Conservation (phyloP, 176 grass and related monocot genomes). For the Carex littledalei region DNA sequence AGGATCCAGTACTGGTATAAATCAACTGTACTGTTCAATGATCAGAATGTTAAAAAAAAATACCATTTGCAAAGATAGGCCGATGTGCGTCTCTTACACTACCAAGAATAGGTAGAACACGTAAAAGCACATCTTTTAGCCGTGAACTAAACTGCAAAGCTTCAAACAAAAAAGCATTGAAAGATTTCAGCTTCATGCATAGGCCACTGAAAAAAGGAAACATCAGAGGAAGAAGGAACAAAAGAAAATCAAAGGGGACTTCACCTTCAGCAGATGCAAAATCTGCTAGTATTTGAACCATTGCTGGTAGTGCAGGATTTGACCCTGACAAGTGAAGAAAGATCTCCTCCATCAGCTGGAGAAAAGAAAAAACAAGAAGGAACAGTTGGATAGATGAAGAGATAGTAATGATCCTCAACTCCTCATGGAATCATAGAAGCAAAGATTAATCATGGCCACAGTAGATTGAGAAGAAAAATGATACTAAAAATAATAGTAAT, state of each 20-base stretch:
- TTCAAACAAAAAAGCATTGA: slow-evolving; percentile 40
- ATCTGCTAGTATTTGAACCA: slow-evolving; percentile 97
- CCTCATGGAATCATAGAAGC: neutral
- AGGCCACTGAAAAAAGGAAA: slow-evolving; percentile 24
- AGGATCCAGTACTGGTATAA: neutral
- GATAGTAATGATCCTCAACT: neutral
- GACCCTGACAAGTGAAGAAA: slow-evolving; percentile 94
- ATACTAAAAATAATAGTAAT: neutral
- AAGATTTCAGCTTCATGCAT: slow-evolving; percentile 43
- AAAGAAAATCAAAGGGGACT: slow-evolving; percentile 26
- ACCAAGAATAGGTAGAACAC: slow-evolving; percentile 94
- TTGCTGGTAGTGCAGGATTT: slow-evolving; percentile 79
- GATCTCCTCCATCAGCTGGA: slow-evolving; percentile 90
- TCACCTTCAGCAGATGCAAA: slow-evolving; percentile 84
- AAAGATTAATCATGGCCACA: neutral
- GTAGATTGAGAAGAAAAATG: neutral
- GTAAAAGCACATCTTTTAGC: slow-evolving; percentile 86
- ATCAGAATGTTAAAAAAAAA: slow-evolving; percentile 7
- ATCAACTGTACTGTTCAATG: slow-evolving; percentile 8
- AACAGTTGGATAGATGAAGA: neutral
- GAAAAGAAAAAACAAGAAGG: slow-evolving; percentile 11
- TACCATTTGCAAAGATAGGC: slow-evolving; percentile 97
- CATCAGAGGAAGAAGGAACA: slow-evolving; percentile 21
- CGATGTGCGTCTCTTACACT: slow-evolving; percentile 71
- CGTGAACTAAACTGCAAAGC: slow-evolving; percentile 93